Evolutionary conservation across 139 green algal genomes (phyloP).

Genomic region (Ettlia oleoabundans): DNA sequence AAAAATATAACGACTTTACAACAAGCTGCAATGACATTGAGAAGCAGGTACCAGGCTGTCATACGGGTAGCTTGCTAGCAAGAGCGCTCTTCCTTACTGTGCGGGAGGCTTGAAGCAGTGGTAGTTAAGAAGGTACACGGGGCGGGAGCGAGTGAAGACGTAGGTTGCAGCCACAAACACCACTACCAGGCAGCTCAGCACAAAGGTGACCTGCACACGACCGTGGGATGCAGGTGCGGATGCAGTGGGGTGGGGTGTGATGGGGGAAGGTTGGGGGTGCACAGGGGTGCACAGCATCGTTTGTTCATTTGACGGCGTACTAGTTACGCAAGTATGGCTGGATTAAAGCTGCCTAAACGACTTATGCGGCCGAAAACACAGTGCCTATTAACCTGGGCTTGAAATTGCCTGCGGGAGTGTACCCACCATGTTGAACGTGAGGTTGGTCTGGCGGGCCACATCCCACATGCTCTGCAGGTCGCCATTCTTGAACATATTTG

Average conservation of each 20-base stretch:
- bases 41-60: neutral
- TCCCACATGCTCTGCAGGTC: constrained; percentile 73
- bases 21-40: too few species aligned
- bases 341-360: too few species aligned
- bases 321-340: too few species aligned
- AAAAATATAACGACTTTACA: too few species aligned
- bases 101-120: constrained; percentile 71
- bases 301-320: too few species aligned
- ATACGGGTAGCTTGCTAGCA: neutral
- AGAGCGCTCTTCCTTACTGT: constrained; percentile 36
- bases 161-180: constrained; percentile 67
- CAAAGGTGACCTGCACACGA: constrained; percentile 71
- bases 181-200: constrained; percentile 69
- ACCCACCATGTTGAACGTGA: constrained; percentile 93
- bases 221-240: neutral
- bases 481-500: constrained; percentile 78
- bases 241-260: too few species aligned
- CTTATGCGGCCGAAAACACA: too few species aligned
- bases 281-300: too few species aligned
- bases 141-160: constrained; percentile 73
- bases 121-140: constrained; percentile 96
- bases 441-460: constrained; percentile 78
- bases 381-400: too few species aligned
- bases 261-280: too few species aligned
- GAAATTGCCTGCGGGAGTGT: too few species aligned